phyloP scores from a whole-genome alignment of 2,329 filamentous ascomycete species.

The Cytospora schulzeri region DNA sequence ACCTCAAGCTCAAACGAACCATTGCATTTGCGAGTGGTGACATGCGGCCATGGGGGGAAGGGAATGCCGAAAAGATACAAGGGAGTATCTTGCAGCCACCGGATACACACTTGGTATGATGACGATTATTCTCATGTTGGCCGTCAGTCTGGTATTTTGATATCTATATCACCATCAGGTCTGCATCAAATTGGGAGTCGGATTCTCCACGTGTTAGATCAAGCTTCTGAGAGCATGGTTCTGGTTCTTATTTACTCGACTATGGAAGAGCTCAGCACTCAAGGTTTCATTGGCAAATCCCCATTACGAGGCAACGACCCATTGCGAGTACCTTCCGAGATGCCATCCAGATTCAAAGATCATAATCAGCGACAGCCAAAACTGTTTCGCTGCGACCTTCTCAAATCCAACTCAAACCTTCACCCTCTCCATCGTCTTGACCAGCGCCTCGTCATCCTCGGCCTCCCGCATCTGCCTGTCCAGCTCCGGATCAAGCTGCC shows the following conservation, averaged over 20 bases:
- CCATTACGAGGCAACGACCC: too few species aligned
- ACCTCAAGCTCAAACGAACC: neutral
- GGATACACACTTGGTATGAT: neutral
- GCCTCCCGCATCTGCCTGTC: constrained; percentile 13
- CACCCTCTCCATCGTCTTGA: constrained; percentile 22
- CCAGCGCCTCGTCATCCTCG: constrained; percentile 11
- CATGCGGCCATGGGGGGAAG: neutral
- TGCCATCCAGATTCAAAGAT: neutral
- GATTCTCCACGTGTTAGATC: neutral
- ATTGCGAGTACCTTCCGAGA: neutral
- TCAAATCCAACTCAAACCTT: constrained; percentile 17
- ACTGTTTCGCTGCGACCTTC: neutral
- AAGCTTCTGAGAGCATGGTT: neutral
- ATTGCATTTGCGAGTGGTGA: neutral
- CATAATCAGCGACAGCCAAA: neutral
- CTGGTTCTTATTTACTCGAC: neutral
- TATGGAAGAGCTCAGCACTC: neutral
- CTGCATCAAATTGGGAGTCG: neutral
- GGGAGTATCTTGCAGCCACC: neutral
- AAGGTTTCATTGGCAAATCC: neutral
- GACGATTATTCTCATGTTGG: neutral
- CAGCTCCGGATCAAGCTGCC: constrained; percentile 24
- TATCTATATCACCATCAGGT: neutral
- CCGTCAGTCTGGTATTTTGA: neutral
- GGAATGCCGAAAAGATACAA: too few species aligned